Percentiles rank a stretch among this genome's conserved stretches.
phyloP scores from a whole-genome alignment of 108 stramenopile species.

The Nitzschia inconspicua region DNA sequence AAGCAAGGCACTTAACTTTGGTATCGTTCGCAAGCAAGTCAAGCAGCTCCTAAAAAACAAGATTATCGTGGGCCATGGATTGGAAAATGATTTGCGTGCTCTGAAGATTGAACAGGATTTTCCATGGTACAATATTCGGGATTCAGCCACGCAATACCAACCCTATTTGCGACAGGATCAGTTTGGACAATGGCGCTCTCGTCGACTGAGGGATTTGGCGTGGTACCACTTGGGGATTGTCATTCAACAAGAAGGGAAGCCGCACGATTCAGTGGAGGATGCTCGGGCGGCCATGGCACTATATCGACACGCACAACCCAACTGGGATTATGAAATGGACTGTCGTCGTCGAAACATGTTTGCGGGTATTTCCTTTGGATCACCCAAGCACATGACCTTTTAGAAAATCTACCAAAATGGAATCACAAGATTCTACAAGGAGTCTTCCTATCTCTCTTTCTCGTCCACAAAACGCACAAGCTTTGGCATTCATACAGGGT shows the following conservation, averaged over 20 bases:
- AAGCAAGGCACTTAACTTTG: constrained; percentile 62
- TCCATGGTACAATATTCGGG: constrained; percentile 65
- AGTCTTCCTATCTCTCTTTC: no score
- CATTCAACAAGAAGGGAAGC: constrained; percentile 23
- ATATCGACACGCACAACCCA: constrained; percentile 40
- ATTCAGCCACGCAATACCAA: constrained; percentile 78
- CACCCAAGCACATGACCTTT: no score
- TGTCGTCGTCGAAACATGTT: constrained; percentile 13
- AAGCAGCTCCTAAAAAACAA: constrained; percentile 65
- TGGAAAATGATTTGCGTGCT: constrained; percentile 84
- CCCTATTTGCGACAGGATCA: constrained; percentile 58
- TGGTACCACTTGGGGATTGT: constrained; percentile 18
- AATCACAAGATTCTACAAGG: no score
- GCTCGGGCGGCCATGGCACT: constrained; percentile 69
- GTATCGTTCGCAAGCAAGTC: constrained; percentile 57
- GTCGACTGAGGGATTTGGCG: constrained; percentile 27
- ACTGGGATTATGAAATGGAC: constrained; percentile 51
- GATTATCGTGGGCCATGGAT: constrained; percentile 90
- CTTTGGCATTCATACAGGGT: no score
- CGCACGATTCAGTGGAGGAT: constrained; percentile 61
- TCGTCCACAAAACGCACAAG: no score
- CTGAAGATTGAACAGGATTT: constrained; percentile 69
- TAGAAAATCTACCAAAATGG: background rate
- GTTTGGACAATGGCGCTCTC: constrained; percentile 49
- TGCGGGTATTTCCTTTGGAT: no score